Conservation (phyloP, 2,329 filamentous ascomycete species). For the Tolypocladium tropicale region DNA sequence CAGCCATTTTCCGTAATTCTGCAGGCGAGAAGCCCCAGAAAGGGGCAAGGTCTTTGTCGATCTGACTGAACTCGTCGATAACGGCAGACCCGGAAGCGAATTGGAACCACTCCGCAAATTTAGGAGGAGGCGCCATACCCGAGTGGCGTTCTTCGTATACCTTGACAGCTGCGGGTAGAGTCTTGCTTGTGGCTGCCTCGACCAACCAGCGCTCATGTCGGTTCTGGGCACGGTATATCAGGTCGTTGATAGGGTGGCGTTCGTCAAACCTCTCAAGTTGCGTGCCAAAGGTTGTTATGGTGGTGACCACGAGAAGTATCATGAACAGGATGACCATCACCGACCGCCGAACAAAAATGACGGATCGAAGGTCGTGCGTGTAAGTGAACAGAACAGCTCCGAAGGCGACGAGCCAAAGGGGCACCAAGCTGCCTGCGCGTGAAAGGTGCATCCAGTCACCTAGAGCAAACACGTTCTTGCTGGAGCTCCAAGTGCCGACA, state of each 20-base stretch:
- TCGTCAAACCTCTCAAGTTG: slow-evolving; percentile 15
- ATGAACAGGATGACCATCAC: slow-evolving; percentile 28
- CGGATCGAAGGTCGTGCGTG: slow-evolving; percentile 28
- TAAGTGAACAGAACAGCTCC: slow-evolving; percentile 35
- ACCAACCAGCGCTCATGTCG: slow-evolving; percentile 39
- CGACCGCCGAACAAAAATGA: slow-evolving; percentile 32
- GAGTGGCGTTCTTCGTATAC: slow-evolving; percentile 44
- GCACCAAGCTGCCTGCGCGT: slow-evolving; percentile 22
- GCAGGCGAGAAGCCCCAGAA: slow-evolving; percentile 67
- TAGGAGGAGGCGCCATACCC: slow-evolving; percentile 62
- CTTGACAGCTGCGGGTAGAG: slow-evolving; percentile 32
- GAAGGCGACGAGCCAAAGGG: slow-evolving; percentile 26
- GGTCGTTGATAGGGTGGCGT: slow-evolving; percentile 36
- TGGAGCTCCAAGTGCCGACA: slow-evolving; percentile 25
- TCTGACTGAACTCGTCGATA: slow-evolving; percentile 73
- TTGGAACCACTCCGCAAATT: slow-evolving; percentile 78
- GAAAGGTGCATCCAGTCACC: slow-evolving; percentile 37
- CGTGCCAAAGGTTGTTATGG: slow-evolving; percentile 24
- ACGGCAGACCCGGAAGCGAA: slow-evolving; percentile 64
- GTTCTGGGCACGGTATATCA: slow-evolving; percentile 38
- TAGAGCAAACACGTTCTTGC: slow-evolving; percentile 23
- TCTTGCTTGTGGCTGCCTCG: slow-evolving; percentile 35
- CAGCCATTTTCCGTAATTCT: slow-evolving; percentile 52
- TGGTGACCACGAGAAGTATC: slow-evolving; percentile 23
- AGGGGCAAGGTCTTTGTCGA: slow-evolving; percentile 62